Conservation (phyloP, 164 flowering plant genomes). For the Berberis thunbergii region DNA sequence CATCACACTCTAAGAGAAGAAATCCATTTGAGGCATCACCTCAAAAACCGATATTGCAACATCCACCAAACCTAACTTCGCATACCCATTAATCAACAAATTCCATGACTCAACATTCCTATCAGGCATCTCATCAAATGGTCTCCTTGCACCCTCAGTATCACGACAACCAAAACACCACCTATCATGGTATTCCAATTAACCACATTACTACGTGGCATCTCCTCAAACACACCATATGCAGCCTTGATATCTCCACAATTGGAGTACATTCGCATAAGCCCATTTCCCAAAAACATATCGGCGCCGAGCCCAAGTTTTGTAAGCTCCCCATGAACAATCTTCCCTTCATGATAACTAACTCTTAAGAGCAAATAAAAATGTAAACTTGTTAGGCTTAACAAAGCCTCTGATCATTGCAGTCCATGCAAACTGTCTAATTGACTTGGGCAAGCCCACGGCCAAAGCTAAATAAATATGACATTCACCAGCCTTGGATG, state of each 20-base stretch:
- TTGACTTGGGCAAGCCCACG: too few species aligned
- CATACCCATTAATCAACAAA: conserved; percentile 17
- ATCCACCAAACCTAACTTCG: conserved; percentile 11
- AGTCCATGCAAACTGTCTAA: conserved; percentile 12
- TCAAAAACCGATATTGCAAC: conserved; percentile 16
- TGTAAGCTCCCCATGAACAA: conserved; percentile 15
- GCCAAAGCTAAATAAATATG: too few species aligned
- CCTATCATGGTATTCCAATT: conserved; percentile 15
- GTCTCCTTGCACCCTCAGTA: conserved; percentile 1
- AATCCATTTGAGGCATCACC: conserved; percentile 12
- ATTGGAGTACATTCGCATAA: conserved; percentile 6
- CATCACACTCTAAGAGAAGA: conserved; percentile 18
- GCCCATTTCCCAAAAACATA: conserved; percentile 6
- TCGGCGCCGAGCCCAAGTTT: conserved; percentile 9
- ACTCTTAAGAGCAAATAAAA: conserved; percentile 15
- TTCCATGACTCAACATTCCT: conserved; percentile 22
- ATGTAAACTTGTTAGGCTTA: conserved; percentile 18
- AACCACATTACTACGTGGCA: conserved; percentile 7
- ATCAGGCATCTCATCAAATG: conserved; percentile 16
- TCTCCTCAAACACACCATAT: background rate
- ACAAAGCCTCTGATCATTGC: conserved; percentile 25
- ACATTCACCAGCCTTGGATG: too few species aligned
- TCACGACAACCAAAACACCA: conserved; percentile 11
- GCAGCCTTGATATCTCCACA: conserved; percentile 1
- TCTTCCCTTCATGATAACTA: conserved; percentile 10